Base-by-base conservation (phyloP, 2,329 filamentous ascomycete genomes). In the Talaromyces sp. region DNA sequence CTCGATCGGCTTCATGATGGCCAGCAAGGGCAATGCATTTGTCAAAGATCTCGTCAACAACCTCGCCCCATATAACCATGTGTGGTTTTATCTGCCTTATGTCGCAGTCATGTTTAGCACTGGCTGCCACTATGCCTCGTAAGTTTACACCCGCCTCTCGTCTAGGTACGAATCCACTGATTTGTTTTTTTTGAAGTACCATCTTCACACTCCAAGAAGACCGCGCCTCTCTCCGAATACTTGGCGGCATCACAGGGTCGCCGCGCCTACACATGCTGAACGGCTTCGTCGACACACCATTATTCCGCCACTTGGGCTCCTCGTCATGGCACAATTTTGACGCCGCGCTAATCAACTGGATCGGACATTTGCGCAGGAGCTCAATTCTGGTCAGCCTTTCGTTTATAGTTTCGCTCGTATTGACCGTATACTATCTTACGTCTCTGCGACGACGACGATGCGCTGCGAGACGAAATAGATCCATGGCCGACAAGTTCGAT, bases 41-140 rank as follows among this genome's bases (percentile, higher is more conserved):
- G 71, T 80, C 6, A 68, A 70, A 6, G 68, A 74, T 27, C 67
- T 80, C 22, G 74, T 81, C 13, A 54, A 68, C 6, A 75, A 76
- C 37, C 70, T 80, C 0, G 66, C 69, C 1, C 66, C 67, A 0
- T 80, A 79, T 58, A 77, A 81, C 66, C 71, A 71, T 5, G 68
- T 73, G n/a, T 81, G 78, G 78, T 71, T 80, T 19, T 72, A 75
- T 2, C 66, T 80, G 37, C 77, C 78, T 0, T 80, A 81, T 58
- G 68, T 75, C 3, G 79, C 78, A 2, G 76, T 81, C 37, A 81
- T 80, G 79, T 80, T 80, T 67, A 80, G 77, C 67, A 80, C 79
- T 1, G 78, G 78, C 13, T 80, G 78, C 47, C 78, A 81, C 65
- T 81, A 78, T 64, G 78, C 77, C 27, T 80, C 78, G 73, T 78